A percentile compares a stretch with the other conserved stretches of the same genome.
phyloP scores from a whole-genome alignment of 345 rosid species.

The Alliaria petiolata region DNA sequence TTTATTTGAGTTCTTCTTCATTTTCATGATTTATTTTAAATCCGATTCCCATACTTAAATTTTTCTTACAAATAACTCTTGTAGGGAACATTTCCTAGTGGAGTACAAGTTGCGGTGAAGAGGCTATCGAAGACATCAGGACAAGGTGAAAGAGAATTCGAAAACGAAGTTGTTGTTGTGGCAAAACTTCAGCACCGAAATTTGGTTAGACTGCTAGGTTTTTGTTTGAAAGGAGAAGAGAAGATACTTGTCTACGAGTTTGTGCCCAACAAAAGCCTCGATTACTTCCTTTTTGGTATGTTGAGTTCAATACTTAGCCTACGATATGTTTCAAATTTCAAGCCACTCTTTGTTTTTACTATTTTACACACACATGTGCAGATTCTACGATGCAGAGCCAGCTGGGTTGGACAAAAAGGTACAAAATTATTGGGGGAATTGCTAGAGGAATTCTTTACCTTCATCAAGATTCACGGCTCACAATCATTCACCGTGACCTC shows the following conservation, averaged over 20 bases:
- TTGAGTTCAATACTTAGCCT: background rate
- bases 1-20: no score
- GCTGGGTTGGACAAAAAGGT: conserved; percentile 32
- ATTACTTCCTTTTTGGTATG: conserved; percentile 2
- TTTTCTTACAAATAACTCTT: no score
- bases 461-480: conserved; percentile 43
- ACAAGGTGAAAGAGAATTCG: conserved; percentile 12
- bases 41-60: no score
- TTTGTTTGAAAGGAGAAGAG: background rate
- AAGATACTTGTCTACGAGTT: background rate
- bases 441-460: conserved; percentile 37
- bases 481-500: conserved; percentile 44
- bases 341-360: background rate
- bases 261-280: conserved; percentile 7
- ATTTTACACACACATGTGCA: background rate
- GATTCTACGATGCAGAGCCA: conserved; percentile 11
- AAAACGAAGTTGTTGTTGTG: conserved; percentile 6
- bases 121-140: conserved; percentile 4
- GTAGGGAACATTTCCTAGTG: background rate
- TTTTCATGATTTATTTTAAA: no score
- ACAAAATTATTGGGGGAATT: conserved; percentile 41
- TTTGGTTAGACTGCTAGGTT: background rate
- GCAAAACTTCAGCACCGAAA: background rate
- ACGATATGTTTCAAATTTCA: background rate
- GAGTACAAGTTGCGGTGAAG: conserved; percentile 1